phyloP scores from a whole-genome alignment of 1,284 basidiomycete species.

The Malassezia sympodialis region DNA sequence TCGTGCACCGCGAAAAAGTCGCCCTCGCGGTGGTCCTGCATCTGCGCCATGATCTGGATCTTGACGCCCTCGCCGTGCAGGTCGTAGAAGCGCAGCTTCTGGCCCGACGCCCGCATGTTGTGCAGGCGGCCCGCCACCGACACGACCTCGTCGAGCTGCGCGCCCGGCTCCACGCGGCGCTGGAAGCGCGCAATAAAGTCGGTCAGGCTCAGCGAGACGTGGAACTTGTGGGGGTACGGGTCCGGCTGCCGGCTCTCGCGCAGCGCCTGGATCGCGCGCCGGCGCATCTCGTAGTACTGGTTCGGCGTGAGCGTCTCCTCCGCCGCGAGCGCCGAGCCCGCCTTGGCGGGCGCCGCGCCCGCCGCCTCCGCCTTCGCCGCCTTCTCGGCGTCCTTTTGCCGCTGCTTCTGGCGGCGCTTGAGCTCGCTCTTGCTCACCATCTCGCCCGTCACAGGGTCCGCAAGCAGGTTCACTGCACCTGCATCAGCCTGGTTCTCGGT shows the following conservation, averaged over 20 bases:
- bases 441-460: constrained; percentile 45
- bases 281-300: constrained; percentile 95
- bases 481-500: constrained; percentile 12
- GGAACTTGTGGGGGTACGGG: constrained; percentile 99
- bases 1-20: constrained; percentile 68
- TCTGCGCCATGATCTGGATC: constrained; percentile 88
- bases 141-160: constrained; percentile 47
- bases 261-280: constrained; percentile 73
- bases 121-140: constrained; percentile 80
- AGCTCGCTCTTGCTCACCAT: constrained; percentile 47
- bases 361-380: constrained; percentile 27
- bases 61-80: constrained; percentile 82
- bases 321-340: constrained; percentile 22
- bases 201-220: constrained; percentile 70
- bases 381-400: constrained; percentile 73
- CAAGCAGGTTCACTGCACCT: constrained; percentile 28
- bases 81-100: constrained; percentile 90
- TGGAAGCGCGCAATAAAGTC: constrained; percentile 70
- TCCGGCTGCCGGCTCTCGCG: constrained; percentile 69
- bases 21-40: constrained; percentile 57
- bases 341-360: constrained; percentile 18
- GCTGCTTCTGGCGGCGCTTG: constrained; percentile 51
- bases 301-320: constrained; percentile 42
- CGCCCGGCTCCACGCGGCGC: constrained; percentile 47
- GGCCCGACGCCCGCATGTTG: constrained; percentile 71